Evolutionary conservation across 169 alveolate species (phyloP).

Genomic region (Plasmodium gonderi): DNA sequence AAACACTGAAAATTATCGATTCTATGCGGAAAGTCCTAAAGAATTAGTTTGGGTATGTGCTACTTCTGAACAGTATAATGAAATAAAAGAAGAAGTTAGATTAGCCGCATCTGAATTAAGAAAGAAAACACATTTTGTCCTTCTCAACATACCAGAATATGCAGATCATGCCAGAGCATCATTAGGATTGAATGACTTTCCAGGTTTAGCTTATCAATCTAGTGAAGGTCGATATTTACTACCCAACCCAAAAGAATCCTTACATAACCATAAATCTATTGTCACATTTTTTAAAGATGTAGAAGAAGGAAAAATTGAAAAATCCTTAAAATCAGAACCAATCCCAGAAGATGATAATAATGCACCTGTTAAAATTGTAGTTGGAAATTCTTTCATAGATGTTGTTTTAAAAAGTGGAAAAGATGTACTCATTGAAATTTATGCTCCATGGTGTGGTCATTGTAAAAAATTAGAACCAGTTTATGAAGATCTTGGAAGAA

Average conservation of each 20-base stretch:
- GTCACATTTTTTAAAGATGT: constrained; percentile 82
- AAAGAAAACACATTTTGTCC: constrained; percentile 63
- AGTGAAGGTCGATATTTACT: constrained; percentile 80
- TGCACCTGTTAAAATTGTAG: constrained; percentile 80
- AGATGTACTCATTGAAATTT: constrained; percentile 81
- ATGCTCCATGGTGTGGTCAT: constrained; percentile 87
- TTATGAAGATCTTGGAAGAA: constrained; percentile 80
- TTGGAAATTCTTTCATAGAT: constrained; percentile 81
- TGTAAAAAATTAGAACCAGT: constrained; percentile 85
- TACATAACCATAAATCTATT: constrained; percentile 72
- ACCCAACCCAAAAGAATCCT: constrained; percentile 54
- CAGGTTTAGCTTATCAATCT: constrained; percentile 85
- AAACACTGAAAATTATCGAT: constrained; percentile 81
- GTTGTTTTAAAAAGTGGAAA: constrained; percentile 76
- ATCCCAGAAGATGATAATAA: constrained; percentile 81
- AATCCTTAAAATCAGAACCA: constrained; percentile 82
- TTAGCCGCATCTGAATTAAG: constrained; percentile 69
- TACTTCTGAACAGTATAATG: constrained; percentile 79
- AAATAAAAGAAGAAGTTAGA: constrained; percentile 73
- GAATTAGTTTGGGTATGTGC: constrained; percentile 86
- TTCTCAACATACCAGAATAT: constrained; percentile 61
- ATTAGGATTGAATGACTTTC: constrained; percentile 72
- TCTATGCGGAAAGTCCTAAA: constrained; percentile 81
- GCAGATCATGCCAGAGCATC: constrained; percentile 71
- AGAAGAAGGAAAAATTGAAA: constrained; percentile 79